phyloP scores from a whole-genome alignment of 2,329 filamentous ascomycete genomes.

The Nothopassalora personata region DNA sequence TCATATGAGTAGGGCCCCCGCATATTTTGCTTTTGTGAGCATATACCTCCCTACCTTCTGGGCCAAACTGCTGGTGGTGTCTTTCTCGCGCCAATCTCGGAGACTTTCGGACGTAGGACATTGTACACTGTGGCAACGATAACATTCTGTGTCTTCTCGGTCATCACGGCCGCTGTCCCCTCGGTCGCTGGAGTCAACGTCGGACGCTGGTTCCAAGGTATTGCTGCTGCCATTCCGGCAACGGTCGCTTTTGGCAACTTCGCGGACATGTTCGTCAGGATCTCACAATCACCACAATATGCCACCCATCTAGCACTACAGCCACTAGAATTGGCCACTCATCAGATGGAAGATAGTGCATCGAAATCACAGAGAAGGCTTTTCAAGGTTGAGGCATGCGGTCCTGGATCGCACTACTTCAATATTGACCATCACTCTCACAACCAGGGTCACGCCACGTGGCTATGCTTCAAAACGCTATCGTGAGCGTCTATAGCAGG shows the following conservation, averaged over 20 bases:
- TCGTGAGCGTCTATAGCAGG: too few species aligned
- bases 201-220: constrained; percentile 41
- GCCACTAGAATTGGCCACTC: too few species aligned
- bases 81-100: constrained; percentile 35
- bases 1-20: constrained; percentile 12
- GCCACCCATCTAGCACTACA: too few species aligned
- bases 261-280: constrained; percentile 42
- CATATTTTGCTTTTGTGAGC: constrained; percentile 17
- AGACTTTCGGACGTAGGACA: constrained; percentile 34
- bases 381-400: too few species aligned
- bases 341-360: too few species aligned
- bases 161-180: constrained; percentile 25
- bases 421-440: too few species aligned
- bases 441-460: too few species aligned
- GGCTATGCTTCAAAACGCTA: too few species aligned
- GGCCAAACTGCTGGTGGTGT: constrained; percentile 36
- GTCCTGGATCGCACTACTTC: too few species aligned
- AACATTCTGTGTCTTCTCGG: constrained; percentile 32
- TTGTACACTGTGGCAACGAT: constrained; percentile 31
- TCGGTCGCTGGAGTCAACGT: constrained; percentile 35
- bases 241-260: constrained; percentile 46
- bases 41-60: constrained; percentile 27
- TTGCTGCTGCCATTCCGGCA: constrained; percentile 44
- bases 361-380: too few species aligned
- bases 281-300: too few species aligned